Conservation (phyloP, 2,329 filamentous ascomycete genomes). For the Pyrenochaeta sp. region DNA sequence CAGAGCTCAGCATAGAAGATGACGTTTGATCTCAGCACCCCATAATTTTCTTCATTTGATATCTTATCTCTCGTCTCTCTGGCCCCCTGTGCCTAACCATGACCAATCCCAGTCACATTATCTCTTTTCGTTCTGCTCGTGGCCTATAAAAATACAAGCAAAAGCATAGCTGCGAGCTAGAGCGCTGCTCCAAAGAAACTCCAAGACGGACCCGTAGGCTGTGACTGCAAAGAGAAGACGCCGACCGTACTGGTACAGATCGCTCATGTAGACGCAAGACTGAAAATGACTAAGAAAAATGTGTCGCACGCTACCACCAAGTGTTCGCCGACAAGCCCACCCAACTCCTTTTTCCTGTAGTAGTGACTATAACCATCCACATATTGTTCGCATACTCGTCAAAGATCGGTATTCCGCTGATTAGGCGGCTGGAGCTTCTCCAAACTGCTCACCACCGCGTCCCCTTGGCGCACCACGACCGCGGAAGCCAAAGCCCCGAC, state of each 20-base stretch:
- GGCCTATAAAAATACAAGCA: conserved; percentile 19
- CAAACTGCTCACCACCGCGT: conserved; percentile 36
- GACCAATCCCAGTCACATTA: neutral
- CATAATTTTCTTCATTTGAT: neutral
- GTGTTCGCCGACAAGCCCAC: neutral
- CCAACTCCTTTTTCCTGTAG: neutral
- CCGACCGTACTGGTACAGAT: conserved; percentile 20
- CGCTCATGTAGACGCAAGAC: conserved; percentile 23
- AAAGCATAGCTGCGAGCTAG: neutral
- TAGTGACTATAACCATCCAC: neutral
- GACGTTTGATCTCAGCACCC: neutral
- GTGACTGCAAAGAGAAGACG: conserved; percentile 13
- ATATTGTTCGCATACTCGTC: neutral
- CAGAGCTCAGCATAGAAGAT: neutral
- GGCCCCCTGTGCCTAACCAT: neutral
- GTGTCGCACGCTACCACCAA: neutral
- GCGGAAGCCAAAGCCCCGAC: conserved; percentile 57
- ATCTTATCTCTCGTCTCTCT: neutral
- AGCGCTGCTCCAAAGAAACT: conserved; percentile 8
- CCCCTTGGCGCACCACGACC: conserved; percentile 54
- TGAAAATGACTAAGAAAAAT: neutral
- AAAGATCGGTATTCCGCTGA: conserved; percentile 1
- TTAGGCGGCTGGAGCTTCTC: conserved; percentile 34
- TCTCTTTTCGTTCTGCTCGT: too few species aligned
- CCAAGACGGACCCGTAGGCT: conserved; percentile 19